Conservation (phyloP, 371 early-diverging fungal genomes). For the Mortierella sp. region DNA sequence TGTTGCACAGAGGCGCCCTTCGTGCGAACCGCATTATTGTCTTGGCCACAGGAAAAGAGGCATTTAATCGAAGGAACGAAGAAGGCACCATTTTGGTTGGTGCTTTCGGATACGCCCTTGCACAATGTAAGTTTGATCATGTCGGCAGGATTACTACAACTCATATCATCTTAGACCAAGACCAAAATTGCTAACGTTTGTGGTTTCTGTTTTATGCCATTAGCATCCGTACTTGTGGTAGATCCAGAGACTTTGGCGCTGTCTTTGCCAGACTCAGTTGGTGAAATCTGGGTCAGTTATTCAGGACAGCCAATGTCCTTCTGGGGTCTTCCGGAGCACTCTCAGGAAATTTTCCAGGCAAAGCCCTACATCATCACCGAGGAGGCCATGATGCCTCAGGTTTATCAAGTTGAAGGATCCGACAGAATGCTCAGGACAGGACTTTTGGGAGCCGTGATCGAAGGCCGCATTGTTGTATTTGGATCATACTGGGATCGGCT, state of each 20-base stretch:
- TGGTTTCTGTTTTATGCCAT: background rate
- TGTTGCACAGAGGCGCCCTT: constrained; percentile 42
- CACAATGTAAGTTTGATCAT: constrained; percentile 61
- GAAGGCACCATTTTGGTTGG: constrained; percentile 47
- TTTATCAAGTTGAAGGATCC: constrained; percentile 31
- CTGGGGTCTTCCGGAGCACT: constrained; percentile 82
- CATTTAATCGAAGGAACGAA: constrained; percentile 32
- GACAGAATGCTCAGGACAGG: constrained; percentile 79
- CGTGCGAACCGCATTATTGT: constrained; percentile 60
- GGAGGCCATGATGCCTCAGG: constrained; percentile 52
- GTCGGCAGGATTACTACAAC: too few species aligned
- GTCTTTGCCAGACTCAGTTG: constrained; percentile 79
- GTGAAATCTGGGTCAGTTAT: constrained; percentile 88
- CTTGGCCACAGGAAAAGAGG: constrained; percentile 62
- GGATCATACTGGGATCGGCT: constrained; percentile 83
- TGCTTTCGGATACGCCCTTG: constrained; percentile 73
- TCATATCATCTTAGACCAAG: background rate
- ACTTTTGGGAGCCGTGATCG: constrained; percentile 80
- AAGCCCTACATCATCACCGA: constrained; percentile 65
- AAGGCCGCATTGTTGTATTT: constrained; percentile 77
- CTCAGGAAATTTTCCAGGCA: constrained; percentile 80
- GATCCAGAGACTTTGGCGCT: constrained; percentile 84
- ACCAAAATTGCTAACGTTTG: background rate
- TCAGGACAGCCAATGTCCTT: constrained; percentile 82
- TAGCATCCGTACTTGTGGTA: constrained; percentile 79